Conservation (phyloP, 345 rosid genomes). For the Salix brachista region DNA sequence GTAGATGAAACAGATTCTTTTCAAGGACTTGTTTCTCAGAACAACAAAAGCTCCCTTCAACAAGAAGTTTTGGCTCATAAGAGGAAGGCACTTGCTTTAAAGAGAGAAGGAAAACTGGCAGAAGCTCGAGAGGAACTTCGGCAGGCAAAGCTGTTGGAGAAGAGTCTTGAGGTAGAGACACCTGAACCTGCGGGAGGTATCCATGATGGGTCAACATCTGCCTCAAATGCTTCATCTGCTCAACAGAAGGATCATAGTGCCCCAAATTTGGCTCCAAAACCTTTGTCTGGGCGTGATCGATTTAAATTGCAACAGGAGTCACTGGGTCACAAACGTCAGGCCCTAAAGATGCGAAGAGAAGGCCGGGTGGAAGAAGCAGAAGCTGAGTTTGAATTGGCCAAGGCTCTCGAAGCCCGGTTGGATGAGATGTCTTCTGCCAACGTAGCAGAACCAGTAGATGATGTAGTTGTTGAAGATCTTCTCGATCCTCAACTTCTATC, state of each 20-base stretch:
- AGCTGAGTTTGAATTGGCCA: conserved; percentile 84
- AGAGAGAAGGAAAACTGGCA: conserved; percentile 72
- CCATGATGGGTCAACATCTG: conserved; percentile 15
- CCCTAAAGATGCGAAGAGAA: conserved; percentile 75
- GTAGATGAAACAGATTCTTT: conserved; percentile 21
- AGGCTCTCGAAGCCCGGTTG: conserved; percentile 77
- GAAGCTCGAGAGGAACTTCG: conserved; percentile 83
- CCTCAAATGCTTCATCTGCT: conserved; percentile 26
- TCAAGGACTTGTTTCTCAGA: conserved; percentile 31
- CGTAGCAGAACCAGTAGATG: conserved; percentile 31
- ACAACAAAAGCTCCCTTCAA: conserved; percentile 35
- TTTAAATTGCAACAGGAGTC: conserved; percentile 88
- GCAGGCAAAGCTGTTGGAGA: conserved; percentile 74
- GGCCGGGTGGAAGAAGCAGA: conserved; percentile 83
- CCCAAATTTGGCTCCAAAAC: conserved; percentile 46
- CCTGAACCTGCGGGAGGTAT: conserved; percentile 25
- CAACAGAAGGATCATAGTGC: conserved; percentile 40
- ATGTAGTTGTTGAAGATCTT: conserved; percentile 67
- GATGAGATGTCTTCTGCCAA: conserved; percentile 43
- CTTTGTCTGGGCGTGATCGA: conserved; percentile 74
- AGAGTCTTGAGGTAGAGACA: conserved; percentile 40
- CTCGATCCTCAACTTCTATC: conserved; percentile 91
- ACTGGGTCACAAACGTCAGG: conserved; percentile 76
- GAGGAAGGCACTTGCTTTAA: conserved; percentile 71
- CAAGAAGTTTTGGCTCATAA: conserved; percentile 66